Conservation (phyloP, 2,329 filamentous ascomycete genomes). For the Fusarium annulatum region DNA sequence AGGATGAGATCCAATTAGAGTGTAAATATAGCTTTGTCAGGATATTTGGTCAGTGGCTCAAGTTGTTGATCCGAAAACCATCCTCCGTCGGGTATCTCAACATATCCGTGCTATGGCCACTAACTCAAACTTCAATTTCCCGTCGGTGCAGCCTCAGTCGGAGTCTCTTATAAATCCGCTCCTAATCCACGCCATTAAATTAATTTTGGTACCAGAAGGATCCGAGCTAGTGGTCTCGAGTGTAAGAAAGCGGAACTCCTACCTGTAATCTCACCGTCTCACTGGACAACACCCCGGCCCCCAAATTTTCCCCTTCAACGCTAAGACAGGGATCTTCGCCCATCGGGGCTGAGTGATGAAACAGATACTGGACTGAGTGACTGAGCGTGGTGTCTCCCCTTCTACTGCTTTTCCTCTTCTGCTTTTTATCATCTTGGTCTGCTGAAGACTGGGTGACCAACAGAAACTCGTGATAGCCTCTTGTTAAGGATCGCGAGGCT, state of each 20-base stretch:
- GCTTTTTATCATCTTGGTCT: not conserved
- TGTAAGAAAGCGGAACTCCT: slow-evolving; percentile 11
- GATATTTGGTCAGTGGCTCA: not conserved
- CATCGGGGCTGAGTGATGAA: slow-evolving; percentile 30
- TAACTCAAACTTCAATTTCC: slow-evolving; percentile 14
- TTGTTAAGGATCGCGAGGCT: not conserved
- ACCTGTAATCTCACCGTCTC: not conserved
- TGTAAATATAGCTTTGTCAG: too few species aligned
- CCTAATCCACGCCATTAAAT: not conserved
- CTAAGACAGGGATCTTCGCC: slow-evolving; percentile 25
- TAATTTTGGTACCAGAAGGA: slow-evolving; percentile 20
- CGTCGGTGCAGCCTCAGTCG: not conserved
- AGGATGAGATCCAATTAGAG: not conserved
- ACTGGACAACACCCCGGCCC: slow-evolving; percentile 17
- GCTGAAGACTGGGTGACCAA: not conserved
- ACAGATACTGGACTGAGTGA: not conserved
- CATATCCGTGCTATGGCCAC: not conserved
- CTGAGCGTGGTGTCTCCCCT: not conserved
- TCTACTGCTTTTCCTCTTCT: not conserved
- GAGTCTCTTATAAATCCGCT: not conserved
- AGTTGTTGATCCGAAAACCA: not conserved
- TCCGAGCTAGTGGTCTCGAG: slow-evolving; percentile 3
- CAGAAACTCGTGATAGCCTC: not conserved
- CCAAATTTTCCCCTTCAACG: slow-evolving; percentile 13
- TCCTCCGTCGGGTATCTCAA: not conserved